phyloP scores from a whole-genome alignment of 164 flowering plant species.

The Stephania cephalantha region DNA sequence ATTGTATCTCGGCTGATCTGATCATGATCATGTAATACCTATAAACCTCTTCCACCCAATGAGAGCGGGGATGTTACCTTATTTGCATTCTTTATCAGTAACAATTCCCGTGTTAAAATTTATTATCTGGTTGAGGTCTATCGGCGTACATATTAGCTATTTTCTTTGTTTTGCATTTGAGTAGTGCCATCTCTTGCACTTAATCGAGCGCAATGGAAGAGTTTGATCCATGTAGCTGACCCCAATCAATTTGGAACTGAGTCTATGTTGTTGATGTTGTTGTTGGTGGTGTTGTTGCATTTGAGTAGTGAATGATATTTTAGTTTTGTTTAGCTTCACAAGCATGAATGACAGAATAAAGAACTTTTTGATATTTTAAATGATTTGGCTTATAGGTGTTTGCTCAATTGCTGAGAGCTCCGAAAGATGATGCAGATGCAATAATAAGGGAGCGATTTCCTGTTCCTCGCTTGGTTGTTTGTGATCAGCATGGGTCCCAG shows the following conservation, averaged over 20 bases:
- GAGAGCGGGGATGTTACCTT: background rate
- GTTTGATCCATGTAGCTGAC: too few relatives aligned
- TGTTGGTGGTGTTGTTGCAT: background rate
- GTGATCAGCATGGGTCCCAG: slow-evolving; percentile 99
- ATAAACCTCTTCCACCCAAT: background rate
- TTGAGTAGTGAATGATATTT: background rate
- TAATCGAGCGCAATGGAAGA: too few relatives aligned
- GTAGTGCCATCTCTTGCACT: background rate
- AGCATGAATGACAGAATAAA: background rate
- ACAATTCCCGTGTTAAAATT: background rate
- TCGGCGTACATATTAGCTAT: background rate
- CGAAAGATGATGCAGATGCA: slow-evolving; percentile 68
- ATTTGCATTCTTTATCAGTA: background rate
- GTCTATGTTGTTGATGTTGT: too few relatives aligned
- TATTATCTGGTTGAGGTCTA: background rate
- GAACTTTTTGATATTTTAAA: background rate
- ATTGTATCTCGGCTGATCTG: background rate
- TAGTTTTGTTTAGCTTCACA: background rate
- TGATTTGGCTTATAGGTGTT: slow-evolving; percentile 53
- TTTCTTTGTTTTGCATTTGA: background rate
- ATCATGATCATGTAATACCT: background rate
- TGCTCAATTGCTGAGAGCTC: slow-evolving; percentile 74
- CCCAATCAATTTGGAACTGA: too few relatives aligned
- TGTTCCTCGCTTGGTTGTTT: slow-evolving; percentile 82
- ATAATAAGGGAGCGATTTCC: slow-evolving; percentile 88